Evolutionary conservation across 2,329 filamentous ascomycete species (phyloP), one percentile per base, ranked within the genome.

Genomic region (Claviceps pazoutovae): DNA sequence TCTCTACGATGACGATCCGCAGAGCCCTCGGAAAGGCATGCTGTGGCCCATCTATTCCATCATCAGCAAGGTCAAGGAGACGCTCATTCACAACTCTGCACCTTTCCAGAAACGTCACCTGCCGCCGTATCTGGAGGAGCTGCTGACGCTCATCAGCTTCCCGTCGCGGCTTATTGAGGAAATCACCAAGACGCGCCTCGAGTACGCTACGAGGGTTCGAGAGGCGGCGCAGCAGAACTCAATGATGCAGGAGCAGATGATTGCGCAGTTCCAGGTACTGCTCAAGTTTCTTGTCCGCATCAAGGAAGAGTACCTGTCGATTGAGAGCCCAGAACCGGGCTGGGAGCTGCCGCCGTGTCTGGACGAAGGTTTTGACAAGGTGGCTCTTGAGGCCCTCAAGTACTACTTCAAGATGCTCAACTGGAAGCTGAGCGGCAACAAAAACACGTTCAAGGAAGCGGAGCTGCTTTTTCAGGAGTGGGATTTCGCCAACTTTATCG

Each of bases 371-470:
- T 98, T 97, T 61, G 93, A 97, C 64, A 79, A 84, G 37, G 88
- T 94, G 17, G 88, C 97, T 9, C 70, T 98, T 44, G 91, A 96
- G 61, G 90, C 91, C 0, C 74, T 98, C 59, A 94, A 91, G 65
- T 97, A 95, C 67, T 98, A 98, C 69, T 98, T 98, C 76, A 93
- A 91, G 66, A 90, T 98, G 79, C 74, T 98, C 45, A 96, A 97
- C 64, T 97, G 90, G 88, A 97, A 97, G 67, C 74, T 98, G 50
- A 90, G 86, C 60, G 88, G 89, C 52, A 97, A 97, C 73, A 97
- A 96, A 67, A 98, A 97, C 69, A 96, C 90, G 0, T 98, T 98
- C 77, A 97, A 97, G 64, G 93, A 98, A 67, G 93, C 93, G 6
- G 93, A 98, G 72, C 85, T 98, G 57, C 72, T 98, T 47, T 94